Evolutionary conservation across 768 basidiomycete species (phyloP).

Genomic region (Clitopilus hobsonii): DNA sequence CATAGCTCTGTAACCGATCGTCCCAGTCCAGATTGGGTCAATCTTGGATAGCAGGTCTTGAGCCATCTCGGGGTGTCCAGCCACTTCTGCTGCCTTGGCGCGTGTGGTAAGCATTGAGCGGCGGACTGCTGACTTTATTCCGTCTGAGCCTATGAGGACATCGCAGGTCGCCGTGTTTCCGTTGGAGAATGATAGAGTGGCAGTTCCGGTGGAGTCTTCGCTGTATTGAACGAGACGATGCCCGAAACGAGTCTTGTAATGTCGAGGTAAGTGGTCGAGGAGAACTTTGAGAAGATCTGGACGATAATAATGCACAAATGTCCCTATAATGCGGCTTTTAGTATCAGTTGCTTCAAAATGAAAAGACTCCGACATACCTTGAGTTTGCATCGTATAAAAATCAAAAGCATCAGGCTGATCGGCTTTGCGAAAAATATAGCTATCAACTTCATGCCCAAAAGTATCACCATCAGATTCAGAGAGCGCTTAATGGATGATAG

Average conservation of each 20-base stretch:
- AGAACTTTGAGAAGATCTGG: constrained; percentile 46
- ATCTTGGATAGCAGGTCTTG: constrained; percentile 11
- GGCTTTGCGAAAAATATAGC: constrained; percentile 21
- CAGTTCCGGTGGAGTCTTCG: constrained; percentile 16
- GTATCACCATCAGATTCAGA: neutral
- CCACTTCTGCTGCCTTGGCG: constrained; percentile 7
- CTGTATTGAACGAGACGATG: constrained; percentile 40
- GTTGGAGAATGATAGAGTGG: constrained; percentile 37
- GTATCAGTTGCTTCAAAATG: too few relatives aligned
- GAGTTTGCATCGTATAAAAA: constrained; percentile 16
- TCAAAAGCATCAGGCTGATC: constrained; percentile 16
- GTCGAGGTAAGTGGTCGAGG: constrained; percentile 34
- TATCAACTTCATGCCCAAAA: constrained; percentile 11
- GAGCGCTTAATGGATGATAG: neutral
- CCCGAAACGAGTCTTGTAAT: constrained; percentile 29
- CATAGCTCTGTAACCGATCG: constrained; percentile 28
- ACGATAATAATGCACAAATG: constrained; percentile 34
- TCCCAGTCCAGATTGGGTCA: constrained; percentile 36
- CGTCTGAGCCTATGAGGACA: constrained; percentile 38
- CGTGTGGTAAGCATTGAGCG: constrained; percentile 16
- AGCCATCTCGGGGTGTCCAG: constrained; percentile 9
- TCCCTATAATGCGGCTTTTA: constrained; percentile 13
- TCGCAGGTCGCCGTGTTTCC: constrained; percentile 44
- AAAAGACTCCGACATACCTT: constrained; percentile 16
- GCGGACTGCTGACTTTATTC: constrained; percentile 30